Evolutionary conservation across 164 flowering plant genomes (phyloP).

Genomic region (Hamamelis virginiana): DNA sequence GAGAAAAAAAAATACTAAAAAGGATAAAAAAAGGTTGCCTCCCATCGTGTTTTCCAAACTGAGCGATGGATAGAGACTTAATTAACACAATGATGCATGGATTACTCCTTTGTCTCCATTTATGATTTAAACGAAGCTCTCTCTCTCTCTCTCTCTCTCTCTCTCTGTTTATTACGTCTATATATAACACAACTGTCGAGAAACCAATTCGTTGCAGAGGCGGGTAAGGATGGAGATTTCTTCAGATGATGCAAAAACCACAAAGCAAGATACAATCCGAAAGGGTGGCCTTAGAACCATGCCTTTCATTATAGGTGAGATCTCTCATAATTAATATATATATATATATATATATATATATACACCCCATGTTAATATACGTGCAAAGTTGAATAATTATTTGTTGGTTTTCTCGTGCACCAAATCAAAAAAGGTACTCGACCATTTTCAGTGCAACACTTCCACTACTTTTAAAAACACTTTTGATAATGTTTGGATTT

Average conservation of each 20-base stretch:
- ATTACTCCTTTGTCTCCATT: neutral
- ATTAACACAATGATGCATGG: too few relatives aligned
- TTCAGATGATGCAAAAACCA: neutral
- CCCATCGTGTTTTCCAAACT: neutral
- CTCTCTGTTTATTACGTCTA: neutral
- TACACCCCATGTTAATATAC: too few relatives aligned
- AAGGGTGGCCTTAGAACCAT: constrained; percentile 52
- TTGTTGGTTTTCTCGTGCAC: neutral
- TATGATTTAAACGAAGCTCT: neutral
- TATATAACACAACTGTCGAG: neutral
- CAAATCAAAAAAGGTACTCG: too few relatives aligned
- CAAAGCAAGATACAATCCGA: neutral
- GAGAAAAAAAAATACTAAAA: too few relatives aligned
- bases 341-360: neutral
- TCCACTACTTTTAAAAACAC: too few relatives aligned
- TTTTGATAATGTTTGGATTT: too few relatives aligned
- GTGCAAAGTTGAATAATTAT: too few relatives aligned
- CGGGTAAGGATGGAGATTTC: neutral
- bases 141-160: too few relatives aligned
- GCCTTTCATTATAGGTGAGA: constrained; percentile 50
- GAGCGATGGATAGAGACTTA: neutral
- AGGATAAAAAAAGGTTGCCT: neutral
- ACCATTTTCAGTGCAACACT: too few relatives aligned
- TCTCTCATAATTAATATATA: neutral
- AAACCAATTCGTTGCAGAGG: neutral